phyloP scores from a whole-genome alignment of 192 early-diverging fungal genomes.

The Gonapodya sp. region DNA sequence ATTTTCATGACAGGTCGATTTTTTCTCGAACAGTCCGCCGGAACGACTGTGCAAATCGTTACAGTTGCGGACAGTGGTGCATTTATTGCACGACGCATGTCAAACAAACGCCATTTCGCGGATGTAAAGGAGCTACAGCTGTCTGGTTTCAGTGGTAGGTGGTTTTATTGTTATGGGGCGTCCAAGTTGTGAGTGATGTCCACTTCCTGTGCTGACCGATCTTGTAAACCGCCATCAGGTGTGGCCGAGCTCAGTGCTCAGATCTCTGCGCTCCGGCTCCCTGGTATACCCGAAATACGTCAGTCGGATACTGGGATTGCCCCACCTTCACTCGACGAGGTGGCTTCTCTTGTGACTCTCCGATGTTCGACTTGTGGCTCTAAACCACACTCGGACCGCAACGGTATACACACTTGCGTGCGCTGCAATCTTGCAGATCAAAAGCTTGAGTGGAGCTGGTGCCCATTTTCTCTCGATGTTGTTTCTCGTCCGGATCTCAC shows the following conservation, averaged over 20 bases:
- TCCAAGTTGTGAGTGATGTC: neutral
- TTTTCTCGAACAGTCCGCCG: neutral
- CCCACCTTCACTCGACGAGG: neutral
- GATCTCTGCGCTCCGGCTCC: neutral
- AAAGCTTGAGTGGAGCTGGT: neutral
- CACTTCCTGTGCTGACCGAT: neutral
- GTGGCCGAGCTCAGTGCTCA: neutral
- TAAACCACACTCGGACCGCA: neutral
- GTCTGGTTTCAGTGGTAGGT: neutral
- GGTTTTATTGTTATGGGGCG: no score
- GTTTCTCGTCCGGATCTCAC: neutral
- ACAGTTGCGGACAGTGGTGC: neutral
- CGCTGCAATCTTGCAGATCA: neutral
- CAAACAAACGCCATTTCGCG: neutral
- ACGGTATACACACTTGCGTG: neutral
- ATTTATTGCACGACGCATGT: neutral
- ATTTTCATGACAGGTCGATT: neutral
- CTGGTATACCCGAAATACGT: neutral
- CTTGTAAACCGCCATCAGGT: neutral
- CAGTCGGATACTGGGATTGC: neutral
- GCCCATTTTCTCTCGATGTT: neutral
- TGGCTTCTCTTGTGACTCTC: neutral
- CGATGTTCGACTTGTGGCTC: neutral
- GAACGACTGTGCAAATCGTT: neutral
- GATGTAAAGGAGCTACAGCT: neutral